These are phyloP conservation scores for Vigna radiata DNA, from an alignment of 306 rosid species.

Conservation along the genomic window DNA sequence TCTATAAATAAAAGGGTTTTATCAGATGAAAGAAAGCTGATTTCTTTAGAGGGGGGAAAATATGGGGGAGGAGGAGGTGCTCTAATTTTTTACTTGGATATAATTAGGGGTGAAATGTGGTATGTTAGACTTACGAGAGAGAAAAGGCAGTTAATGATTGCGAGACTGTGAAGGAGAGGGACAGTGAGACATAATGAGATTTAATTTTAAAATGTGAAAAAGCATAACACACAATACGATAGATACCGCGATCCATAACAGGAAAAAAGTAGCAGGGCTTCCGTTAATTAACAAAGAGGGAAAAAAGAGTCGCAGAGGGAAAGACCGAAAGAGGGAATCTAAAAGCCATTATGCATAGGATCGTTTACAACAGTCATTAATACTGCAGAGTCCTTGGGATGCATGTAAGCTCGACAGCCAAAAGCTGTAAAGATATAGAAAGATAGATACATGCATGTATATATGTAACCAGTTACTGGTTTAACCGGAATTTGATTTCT, in stretches of 20 bases:
- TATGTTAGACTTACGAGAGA: not conserved
- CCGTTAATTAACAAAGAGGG: slow-evolving; percentile 38
- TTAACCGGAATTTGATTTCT: not conserved
- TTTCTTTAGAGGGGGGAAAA: not conserved
- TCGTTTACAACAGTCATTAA: slow-evolving; percentile 49
- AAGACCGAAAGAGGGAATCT: slow-evolving; percentile 42
- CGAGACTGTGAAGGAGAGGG: slow-evolving; percentile 15
- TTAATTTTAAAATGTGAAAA: slow-evolving; percentile 7
- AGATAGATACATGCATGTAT: not conserved
- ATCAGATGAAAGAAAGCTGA: not conserved
- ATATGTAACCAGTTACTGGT: not conserved
- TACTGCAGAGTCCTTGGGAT: slow-evolving; percentile 51
- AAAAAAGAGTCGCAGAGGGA: slow-evolving; percentile 47
- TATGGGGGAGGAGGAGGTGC: not conserved
- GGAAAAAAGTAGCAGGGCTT: slow-evolving; percentile 33
- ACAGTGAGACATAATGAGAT: not conserved
- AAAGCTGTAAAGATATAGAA: slow-evolving; percentile 51
- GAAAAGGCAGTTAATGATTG: slow-evolving; percentile 38
- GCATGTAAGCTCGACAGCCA: slow-evolving; percentile 45
- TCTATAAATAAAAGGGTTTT: not conserved
- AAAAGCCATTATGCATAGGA: slow-evolving; percentile 47
- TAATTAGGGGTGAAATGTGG: not conserved
- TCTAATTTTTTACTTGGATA: not conserved
- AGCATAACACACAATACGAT: slow-evolving; percentile 16
- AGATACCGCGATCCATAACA: slow-evolving; percentile 29